Evolutionary conservation across 2,329 filamentous ascomycete genomes (phyloP).

Genomic region (Zymoseptoria pseudotritici): DNA sequence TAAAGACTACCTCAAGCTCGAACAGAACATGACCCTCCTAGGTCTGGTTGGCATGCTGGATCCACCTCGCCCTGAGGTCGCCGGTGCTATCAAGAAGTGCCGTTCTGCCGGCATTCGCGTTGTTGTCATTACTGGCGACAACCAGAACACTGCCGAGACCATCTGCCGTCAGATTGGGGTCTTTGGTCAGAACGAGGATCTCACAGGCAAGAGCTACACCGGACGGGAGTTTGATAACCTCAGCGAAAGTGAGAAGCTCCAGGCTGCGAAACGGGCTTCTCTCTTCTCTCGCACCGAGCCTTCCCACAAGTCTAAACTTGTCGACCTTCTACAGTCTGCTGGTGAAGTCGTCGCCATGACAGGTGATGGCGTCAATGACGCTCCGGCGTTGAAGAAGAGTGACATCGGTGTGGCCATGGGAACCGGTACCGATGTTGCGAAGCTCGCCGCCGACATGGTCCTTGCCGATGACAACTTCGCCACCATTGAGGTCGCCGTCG

Average conservation of each 20-base stretch:
- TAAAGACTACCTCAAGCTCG: slow-evolving; percentile 74
- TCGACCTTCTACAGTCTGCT: slow-evolving; percentile 86
- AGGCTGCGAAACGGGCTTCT: slow-evolving; percentile 76
- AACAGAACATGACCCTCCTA: slow-evolving; percentile 89
- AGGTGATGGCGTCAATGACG: slow-evolving; percentile 96
- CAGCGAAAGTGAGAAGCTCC: slow-evolving; percentile 67
- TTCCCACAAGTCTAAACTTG: slow-evolving; percentile 92
- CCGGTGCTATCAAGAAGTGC: slow-evolving; percentile 78
- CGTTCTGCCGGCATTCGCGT: slow-evolving; percentile 90
- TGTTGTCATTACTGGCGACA: slow-evolving; percentile 97
- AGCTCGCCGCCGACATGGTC: slow-evolving; percentile 96
- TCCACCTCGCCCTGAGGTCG: slow-evolving; percentile 87
- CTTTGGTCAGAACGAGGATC: slow-evolving; percentile 72
- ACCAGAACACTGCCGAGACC: slow-evolving; percentile 92
- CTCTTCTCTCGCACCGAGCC: slow-evolving; percentile 96
- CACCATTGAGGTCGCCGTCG: slow-evolving; percentile 90
- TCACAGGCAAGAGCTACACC: slow-evolving; percentile 88
- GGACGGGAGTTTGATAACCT: slow-evolving; percentile 90
- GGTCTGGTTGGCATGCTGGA: slow-evolving; percentile 95
- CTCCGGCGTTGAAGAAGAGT: slow-evolving; percentile 93
- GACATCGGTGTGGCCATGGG: slow-evolving; percentile 99
- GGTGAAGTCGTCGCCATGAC: slow-evolving; percentile 99
- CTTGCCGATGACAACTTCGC: slow-evolving; percentile 98
- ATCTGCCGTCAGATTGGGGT: slow-evolving; percentile 97
- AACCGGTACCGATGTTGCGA: slow-evolving; percentile 92